A percentile compares a stretch with the other conserved stretches of the same genome.
These are phyloP conservation scores for Suillus hirtellus DNA, from an alignment of 768 basidiomycete genomes.

Conservation along the genomic window DNA sequence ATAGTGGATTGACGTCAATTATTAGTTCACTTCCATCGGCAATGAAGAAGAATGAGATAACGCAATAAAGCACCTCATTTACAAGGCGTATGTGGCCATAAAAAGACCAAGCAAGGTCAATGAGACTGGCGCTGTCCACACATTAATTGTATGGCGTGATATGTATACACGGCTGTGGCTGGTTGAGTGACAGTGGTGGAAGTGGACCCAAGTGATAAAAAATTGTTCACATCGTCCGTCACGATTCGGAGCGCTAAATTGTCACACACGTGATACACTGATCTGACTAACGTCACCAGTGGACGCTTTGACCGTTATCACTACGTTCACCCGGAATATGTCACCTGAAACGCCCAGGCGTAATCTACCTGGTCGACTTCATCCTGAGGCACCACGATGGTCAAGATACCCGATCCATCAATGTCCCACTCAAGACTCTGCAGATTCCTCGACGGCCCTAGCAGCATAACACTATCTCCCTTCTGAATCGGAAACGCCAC, in stretches of 20 bases:
- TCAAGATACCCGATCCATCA: slow-evolving; percentile 30
- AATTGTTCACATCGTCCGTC: no score
- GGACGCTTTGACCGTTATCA: no score
- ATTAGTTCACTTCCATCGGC: background rate
- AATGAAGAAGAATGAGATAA: slow-evolving; percentile 7
- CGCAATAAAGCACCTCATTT: slow-evolving; percentile 9
- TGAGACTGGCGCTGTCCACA: background rate
- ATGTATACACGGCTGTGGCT: background rate
- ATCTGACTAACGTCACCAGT: no score
- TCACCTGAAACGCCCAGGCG: slow-evolving; percentile 45
- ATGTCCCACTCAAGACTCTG: slow-evolving; percentile 34
- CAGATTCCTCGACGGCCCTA: slow-evolving; percentile 30
- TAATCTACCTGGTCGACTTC: slow-evolving; percentile 28
- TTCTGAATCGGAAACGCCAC: slow-evolving; percentile 42
- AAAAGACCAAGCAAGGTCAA: background rate
- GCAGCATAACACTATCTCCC: slow-evolving; percentile 44
- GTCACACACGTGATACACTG: no score
- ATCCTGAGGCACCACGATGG: slow-evolving; percentile 29
- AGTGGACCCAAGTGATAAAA: no score
- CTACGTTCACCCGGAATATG: slow-evolving; percentile 23
- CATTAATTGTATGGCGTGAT: background rate
- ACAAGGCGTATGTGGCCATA: background rate
- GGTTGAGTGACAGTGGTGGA: no score
- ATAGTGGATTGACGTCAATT: background rate
- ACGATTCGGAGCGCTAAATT: no score